phyloP scores from a whole-genome alignment of 768 basidiomycete genomes.

The Mycena galericulata region DNA sequence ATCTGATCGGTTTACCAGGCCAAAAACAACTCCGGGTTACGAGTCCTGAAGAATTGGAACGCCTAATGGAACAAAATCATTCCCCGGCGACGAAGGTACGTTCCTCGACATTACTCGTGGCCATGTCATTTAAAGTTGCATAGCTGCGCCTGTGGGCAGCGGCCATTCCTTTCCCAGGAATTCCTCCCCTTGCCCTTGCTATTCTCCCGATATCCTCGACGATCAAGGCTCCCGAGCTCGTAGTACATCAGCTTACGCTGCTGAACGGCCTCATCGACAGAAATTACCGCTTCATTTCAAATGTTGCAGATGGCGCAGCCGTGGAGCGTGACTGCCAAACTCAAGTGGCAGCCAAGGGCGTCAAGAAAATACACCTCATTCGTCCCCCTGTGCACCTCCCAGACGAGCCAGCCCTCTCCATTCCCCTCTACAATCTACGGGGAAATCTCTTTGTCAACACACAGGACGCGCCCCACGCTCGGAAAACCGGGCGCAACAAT shows the following conservation, averaged over 20 bases:
- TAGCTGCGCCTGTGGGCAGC: not conserved
- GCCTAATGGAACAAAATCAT: not conserved
- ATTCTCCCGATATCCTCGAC: not conserved
- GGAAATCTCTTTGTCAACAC: constrained; percentile 10
- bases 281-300: not conserved
- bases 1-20: too few relatives aligned
- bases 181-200: not conserved
- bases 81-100: not conserved
- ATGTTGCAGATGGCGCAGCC: not conserved
- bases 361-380: not conserved
- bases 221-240: not conserved
- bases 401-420: not conserved
- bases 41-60: too few relatives aligned
- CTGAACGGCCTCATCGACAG: not conserved
- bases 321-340: not conserved
- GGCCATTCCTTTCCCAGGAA: not conserved
- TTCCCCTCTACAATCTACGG: not conserved
- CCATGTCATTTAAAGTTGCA: not conserved
- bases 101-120: not conserved
- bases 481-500: constrained; percentile 24
- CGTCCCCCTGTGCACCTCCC: not conserved
- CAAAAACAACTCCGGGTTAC: too few relatives aligned
- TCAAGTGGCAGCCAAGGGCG: not conserved
- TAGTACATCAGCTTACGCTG: not conserved
- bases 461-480: constrained; percentile 17